Percentiles rank a stretch among this genome's conserved stretches.
phyloP scores from a whole-genome alignment of 805 yeast species.

The Saccharomycopsis fodiens region DNA sequence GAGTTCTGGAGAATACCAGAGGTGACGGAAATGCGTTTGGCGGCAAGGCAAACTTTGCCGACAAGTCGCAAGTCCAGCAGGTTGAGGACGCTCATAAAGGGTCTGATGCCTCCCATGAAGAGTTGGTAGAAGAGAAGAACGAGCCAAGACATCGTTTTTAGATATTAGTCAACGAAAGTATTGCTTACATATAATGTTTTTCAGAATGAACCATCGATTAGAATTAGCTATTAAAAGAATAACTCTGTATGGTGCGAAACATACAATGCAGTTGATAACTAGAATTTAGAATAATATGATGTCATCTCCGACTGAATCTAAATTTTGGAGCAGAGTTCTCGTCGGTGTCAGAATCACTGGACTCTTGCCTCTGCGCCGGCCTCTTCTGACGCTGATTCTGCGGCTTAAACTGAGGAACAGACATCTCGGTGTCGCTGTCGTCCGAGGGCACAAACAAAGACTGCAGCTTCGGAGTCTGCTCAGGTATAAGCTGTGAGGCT shows the following conservation, averaged over 20 bases:
- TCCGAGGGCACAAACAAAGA: not conserved
- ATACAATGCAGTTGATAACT: no score
- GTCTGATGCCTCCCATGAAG: not conserved
- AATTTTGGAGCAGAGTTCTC: not conserved
- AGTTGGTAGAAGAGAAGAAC: no score
- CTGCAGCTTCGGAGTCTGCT: not conserved
- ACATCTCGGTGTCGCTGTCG: not conserved
- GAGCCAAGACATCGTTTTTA: no score
- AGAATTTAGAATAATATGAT: no score
- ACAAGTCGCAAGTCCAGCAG: not conserved
- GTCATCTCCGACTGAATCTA: not conserved
- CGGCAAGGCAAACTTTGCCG: not conserved
- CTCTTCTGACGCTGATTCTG: no score
- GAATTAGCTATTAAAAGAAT: no score
- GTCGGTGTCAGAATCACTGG: not conserved
- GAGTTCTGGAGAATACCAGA: conserved; percentile 3
- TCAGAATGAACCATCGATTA: no score
- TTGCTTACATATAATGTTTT: no score
- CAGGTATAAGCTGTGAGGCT: not conserved
- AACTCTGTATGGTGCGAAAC: no score
- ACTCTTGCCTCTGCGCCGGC: not conserved
- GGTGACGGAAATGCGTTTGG: not conserved
- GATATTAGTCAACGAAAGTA: no score
- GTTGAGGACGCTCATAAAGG: not conserved
- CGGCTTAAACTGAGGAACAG: no score